Percentiles rank a stretch among this genome's conserved stretches.
phyloP scores from a whole-genome alignment of 768 basidiomycete genomes.

The Mycena albidolilacea region DNA sequence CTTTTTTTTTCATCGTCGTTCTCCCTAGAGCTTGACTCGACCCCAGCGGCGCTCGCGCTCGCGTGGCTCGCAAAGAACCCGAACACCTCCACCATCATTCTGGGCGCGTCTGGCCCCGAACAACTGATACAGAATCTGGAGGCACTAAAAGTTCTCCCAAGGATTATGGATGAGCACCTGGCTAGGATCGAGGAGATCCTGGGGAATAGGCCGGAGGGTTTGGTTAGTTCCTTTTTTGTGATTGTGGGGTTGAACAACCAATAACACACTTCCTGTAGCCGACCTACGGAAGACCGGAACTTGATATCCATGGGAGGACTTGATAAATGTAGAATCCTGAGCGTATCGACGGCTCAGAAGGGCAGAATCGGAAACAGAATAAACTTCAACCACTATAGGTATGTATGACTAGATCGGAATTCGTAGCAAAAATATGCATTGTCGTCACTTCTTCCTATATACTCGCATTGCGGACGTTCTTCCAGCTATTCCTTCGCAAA shows the following conservation, averaged over 20 bases:
- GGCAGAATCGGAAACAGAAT: too few species aligned
- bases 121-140: conserved; percentile 79
- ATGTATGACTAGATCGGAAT: too few species aligned
- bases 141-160: conserved; percentile 80
- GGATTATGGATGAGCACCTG: conserved; percentile 76
- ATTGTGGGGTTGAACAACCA: too few species aligned
- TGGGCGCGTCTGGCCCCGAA: conserved; percentile 74
- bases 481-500: too few species aligned
- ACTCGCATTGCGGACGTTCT: too few species aligned
- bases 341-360: too few species aligned
- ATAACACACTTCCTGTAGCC: conserved; percentile 24
- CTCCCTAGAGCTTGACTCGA: conserved; percentile 67
- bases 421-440: too few species aligned
- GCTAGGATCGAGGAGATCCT: conserved; percentile 79
- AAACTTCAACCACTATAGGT: too few species aligned
- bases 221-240: conserved; percentile 42
- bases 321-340: too few species aligned
- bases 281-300: conserved; percentile 40
- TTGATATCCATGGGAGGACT: conserved; percentile 41
- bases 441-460: too few species aligned
- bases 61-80: conserved; percentile 83
- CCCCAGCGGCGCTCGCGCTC: conserved; percentile 76
- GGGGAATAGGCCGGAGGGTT: conserved; percentile 70
- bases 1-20: neutral
- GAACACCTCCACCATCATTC: conserved; percentile 76